These are phyloP conservation scores for Cladosporium colombiae DNA, from an alignment of 2,329 filamentous ascomycete genomes.

Conservation along the genomic window DNA sequence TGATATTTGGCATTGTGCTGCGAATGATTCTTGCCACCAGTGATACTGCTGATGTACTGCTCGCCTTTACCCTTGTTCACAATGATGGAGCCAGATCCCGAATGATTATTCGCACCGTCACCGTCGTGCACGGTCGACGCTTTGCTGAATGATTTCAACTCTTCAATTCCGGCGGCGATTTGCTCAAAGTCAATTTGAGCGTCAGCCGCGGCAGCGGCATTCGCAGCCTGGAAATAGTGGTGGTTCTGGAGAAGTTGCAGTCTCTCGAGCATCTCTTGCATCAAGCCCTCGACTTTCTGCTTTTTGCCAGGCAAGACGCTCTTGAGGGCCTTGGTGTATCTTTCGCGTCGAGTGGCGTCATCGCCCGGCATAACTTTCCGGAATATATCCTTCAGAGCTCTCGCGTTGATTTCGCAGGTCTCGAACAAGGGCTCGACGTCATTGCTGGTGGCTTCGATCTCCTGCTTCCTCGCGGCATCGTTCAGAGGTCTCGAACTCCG, in stretches of 20 bases:
- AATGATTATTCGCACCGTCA: not conserved
- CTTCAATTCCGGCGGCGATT: not conserved
- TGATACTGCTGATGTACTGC: slow-evolving; percentile 1
- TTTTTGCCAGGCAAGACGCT: not conserved
- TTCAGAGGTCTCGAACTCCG: not conserved
- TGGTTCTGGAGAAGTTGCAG: not conserved
- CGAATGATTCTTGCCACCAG: not conserved
- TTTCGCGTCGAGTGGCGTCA: not conserved
- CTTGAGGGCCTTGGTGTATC: not conserved
- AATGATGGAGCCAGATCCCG: not conserved
- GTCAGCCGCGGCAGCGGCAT: not conserved
- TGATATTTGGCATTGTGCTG: not conserved
- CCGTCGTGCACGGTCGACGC: not conserved
- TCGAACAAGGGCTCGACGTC: not conserved
- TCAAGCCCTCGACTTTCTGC: not conserved
- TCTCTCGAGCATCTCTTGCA: not conserved
- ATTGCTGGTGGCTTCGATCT: not conserved
- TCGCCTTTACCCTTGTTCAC: not conserved
- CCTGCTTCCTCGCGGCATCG: not conserved
- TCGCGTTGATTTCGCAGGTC: not conserved
- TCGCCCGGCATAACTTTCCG: not conserved
- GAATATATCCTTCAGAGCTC: not conserved
- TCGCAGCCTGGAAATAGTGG: not conserved
- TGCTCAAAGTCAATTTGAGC: not conserved
- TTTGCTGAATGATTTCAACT: not conserved